Evolutionary conservation across 768 basidiomycete species (phyloP).

Genomic region (Pseudohyphozyma bogoriensis): DNA sequence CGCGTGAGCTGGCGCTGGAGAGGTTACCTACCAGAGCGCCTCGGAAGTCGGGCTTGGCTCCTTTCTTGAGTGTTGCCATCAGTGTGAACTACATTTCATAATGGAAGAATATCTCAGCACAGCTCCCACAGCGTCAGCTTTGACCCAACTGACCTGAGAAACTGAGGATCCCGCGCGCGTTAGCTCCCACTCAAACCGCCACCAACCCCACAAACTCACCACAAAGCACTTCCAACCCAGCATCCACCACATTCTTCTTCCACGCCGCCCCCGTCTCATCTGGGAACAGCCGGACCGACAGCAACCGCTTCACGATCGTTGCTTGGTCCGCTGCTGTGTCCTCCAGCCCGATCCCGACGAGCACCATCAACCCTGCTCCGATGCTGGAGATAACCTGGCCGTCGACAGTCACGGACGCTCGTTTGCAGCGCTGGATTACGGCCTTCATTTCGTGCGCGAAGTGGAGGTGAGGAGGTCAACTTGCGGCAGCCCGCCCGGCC

Average conservation of each 20-base stretch:
- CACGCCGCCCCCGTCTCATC: slow-evolving; percentile 50
- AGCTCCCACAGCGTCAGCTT: no score
- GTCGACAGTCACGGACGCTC: slow-evolving; percentile 12
- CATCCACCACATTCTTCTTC: slow-evolving; percentile 78
- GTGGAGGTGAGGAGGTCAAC: no score
- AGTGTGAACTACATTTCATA: slow-evolving; percentile 96
- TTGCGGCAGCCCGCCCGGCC: no score
- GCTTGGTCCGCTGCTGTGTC: slow-evolving; percentile 68
- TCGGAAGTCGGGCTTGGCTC: slow-evolving; percentile 83
- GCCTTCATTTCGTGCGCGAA: slow-evolving; percentile 6
- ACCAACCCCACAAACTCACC: slow-evolving; percentile 38
- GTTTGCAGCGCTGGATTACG: slow-evolving; percentile 13
- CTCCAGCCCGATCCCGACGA: slow-evolving; percentile 44
- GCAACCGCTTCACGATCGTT: slow-evolving; percentile 63
- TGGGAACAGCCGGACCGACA: slow-evolving; percentile 49
- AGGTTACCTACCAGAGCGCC: slow-evolving; percentile 63
- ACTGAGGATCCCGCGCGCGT: background rate
- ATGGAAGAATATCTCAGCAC: slow-evolving; percentile 34
- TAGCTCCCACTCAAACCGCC: background rate
- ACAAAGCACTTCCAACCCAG: slow-evolving; percentile 81
- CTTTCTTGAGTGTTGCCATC: slow-evolving; percentile 76
- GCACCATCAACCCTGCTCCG: slow-evolving; percentile 16
- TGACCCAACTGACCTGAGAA: background rate
- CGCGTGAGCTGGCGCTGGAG: no score
- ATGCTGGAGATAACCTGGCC: slow-evolving; percentile 6